Conservation (phyloP, 345 rosid species). For the Populus tremula region DNA sequence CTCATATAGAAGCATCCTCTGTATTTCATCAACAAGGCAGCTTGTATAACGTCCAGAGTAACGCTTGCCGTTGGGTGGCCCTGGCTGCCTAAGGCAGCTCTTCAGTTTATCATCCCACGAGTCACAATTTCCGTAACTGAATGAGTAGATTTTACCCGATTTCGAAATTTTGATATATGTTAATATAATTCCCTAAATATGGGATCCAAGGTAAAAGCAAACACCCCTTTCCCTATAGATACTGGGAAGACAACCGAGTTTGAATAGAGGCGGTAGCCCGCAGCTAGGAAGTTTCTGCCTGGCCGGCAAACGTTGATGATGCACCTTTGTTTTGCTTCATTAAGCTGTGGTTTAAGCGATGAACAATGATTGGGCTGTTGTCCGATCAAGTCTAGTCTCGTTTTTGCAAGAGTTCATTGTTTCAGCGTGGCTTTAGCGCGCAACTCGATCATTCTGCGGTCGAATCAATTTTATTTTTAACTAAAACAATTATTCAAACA, state of each 20-base stretch:
- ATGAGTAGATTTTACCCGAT: too few species aligned
- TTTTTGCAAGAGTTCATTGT: neutral
- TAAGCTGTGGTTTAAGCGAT: constrained; percentile 20
- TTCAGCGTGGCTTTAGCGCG: too few species aligned
- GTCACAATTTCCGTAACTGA: neutral
- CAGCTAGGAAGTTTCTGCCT: constrained; percentile 35
- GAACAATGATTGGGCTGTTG: neutral
- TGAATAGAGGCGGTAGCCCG: constrained; percentile 38
- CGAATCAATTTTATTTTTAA: too few species aligned
- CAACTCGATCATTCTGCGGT: too few species aligned
- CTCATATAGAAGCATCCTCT: constrained; percentile 39
- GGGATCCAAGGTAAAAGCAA: constrained; percentile 35
- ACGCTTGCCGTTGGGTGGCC: constrained; percentile 29
- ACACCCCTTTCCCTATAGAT: constrained; percentile 35
- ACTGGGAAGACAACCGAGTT: constrained; percentile 38
- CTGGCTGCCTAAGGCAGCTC: constrained; percentile 35
- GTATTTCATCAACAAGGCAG: constrained; percentile 39
- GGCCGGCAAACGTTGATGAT: constrained; percentile 35
- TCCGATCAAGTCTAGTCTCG: neutral
- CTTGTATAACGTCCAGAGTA: constrained; percentile 38
- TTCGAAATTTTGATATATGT: too few species aligned
- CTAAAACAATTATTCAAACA: too few species aligned
- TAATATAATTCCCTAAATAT: constrained; percentile 27
- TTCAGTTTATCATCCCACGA: constrained; percentile 36
- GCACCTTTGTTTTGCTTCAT: constrained; percentile 32